These are phyloP conservation scores for Otatea glauca DNA, from an alignment of 176 grass and related monocot genomes.

Conservation along the genomic window DNA sequence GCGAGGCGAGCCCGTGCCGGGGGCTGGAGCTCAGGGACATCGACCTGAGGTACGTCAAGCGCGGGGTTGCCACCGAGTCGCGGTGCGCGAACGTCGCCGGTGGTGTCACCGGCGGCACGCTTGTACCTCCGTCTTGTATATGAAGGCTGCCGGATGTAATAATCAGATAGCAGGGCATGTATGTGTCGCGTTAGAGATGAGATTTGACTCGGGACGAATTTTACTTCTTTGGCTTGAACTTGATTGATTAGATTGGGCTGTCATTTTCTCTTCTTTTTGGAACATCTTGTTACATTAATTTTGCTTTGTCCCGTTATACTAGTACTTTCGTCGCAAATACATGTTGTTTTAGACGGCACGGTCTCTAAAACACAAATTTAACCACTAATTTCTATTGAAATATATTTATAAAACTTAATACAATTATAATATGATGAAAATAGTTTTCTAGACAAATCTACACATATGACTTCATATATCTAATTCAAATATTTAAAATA, in stretches of 20 bases:
- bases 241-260: background rate
- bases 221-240: background rate
- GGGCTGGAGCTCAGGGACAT: conserved; percentile 62
- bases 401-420: too few relatives aligned
- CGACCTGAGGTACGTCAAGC: conserved; percentile 54
- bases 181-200: background rate
- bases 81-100: conserved; percentile 51
- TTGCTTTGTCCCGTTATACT: too few relatives aligned
- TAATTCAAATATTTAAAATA: too few relatives aligned
- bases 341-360: too few relatives aligned
- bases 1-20: conserved; percentile 46
- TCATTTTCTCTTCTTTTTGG: too few relatives aligned
- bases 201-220: background rate
- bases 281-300: too few relatives aligned
- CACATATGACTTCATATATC: too few relatives aligned
- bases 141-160: conserved; percentile 2
- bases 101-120: conserved; percentile 47
- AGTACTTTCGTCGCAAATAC: too few relatives aligned
- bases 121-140: conserved; percentile 51
- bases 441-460: too few relatives aligned
- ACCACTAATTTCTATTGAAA: too few relatives aligned
- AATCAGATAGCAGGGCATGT: background rate
- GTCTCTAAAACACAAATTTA: too few relatives aligned
- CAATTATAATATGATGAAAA: too few relatives aligned
- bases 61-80: conserved; percentile 44